Conservation (phyloP, 1,284 basidiomycete genomes). For the Trichosporon coremiiforme region DNA sequence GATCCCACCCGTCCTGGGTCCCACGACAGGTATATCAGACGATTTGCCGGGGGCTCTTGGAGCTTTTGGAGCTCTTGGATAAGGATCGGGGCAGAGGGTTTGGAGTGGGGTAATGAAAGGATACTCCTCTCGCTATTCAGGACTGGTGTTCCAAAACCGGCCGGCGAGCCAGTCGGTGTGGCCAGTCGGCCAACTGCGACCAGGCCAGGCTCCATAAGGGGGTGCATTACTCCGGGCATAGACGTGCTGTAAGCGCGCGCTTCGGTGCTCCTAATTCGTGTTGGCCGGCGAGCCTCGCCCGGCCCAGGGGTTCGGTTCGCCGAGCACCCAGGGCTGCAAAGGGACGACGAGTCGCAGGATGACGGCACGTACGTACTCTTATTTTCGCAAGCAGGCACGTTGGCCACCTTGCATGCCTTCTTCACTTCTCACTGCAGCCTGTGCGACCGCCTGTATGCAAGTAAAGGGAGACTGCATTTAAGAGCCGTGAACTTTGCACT, state of each 20-base stretch:
- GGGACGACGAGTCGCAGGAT: not conserved
- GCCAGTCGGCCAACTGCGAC: no score
- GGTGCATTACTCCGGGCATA: not conserved
- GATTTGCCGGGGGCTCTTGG: no score
- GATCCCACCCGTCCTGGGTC: not conserved
- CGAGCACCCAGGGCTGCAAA: not conserved
- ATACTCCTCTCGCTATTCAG: not conserved
- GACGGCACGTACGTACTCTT: slow-evolving; percentile 12
- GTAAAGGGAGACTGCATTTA: no score
- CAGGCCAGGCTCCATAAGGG: not conserved
- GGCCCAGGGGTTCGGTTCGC: slow-evolving; percentile 8
- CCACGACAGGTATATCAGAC: not conserved
- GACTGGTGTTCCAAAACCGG: not conserved
- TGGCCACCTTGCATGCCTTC: no score
- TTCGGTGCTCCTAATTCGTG: not conserved
- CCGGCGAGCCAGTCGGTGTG: not conserved
- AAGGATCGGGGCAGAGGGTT: not conserved
- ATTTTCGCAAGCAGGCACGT: not conserved
- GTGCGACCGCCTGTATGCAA: no score
- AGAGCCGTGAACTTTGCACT: not conserved
- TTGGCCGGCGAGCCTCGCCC: not conserved
- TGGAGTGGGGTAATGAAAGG: slow-evolving; percentile 6
- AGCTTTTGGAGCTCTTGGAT: no score
- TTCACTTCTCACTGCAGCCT: no score
- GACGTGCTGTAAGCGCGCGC: slow-evolving; percentile 4